A percentile compares a stretch with the other conserved stretches of the same genome.
phyloP scores from a whole-genome alignment of 2,329 filamentous ascomycete genomes.

The Nothomitra cinnamomea region DNA sequence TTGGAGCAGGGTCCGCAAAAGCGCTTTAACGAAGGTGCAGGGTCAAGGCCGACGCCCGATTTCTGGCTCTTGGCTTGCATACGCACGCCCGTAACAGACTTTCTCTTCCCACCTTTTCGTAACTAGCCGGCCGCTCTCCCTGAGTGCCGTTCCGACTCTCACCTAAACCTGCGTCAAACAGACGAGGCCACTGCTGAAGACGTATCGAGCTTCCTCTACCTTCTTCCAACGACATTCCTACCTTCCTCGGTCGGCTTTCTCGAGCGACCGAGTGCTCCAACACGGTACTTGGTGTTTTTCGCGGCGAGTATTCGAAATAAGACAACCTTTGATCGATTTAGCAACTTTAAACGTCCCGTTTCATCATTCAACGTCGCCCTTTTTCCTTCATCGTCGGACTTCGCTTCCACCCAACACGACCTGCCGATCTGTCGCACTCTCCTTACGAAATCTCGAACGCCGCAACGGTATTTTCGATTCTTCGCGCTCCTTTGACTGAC shows the following conservation, averaged over 20 bases:
- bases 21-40: conserved; percentile 1
- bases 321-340: neutral
- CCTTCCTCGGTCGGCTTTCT: neutral
- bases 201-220: neutral
- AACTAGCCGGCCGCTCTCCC: neutral
- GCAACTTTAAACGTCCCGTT: neutral
- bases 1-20: conserved; percentile 1
- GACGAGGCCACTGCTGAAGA: neutral
- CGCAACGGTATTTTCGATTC: conserved; percentile 1
- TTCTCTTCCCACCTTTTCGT: neutral
- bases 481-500: neutral
- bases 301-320: neutral
- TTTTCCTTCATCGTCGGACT: neutral
- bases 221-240: neutral
- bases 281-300: neutral
- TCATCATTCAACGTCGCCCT: neutral
- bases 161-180: neutral
- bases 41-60: neutral
- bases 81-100: neutral
- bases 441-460: neutral
- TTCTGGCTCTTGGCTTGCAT: conserved; percentile 3
- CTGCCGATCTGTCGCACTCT: conserved; percentile 2
- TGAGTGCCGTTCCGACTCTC: neutral
- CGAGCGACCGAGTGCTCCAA: neutral
- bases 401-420: neutral